Percentiles rank a stretch among this genome's conserved stretches.
These are phyloP conservation scores for Myxozyma neotropica DNA, from an alignment of 805 yeast genomes.

Conservation along the genomic window DNA sequence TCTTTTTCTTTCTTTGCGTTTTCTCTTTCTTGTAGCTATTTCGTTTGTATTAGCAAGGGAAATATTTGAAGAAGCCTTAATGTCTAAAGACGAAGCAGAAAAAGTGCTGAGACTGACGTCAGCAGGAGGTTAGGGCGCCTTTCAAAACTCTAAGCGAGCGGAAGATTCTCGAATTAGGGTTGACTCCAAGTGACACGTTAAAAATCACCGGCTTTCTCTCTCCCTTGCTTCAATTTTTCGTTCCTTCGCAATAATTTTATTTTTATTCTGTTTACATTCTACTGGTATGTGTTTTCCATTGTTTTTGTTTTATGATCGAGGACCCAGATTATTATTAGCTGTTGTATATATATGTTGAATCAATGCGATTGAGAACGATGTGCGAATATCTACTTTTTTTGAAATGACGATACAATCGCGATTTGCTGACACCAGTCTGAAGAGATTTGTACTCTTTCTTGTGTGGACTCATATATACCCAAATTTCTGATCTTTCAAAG, in stretches of 20 bases:
- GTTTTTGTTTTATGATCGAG: not conserved
- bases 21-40: no score
- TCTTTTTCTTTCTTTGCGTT: no score
- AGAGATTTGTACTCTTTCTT: conserved; percentile 34
- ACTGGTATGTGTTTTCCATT: no score
- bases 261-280: not conserved
- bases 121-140: no score
- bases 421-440: conserved; percentile 33
- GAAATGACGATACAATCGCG: conserved; percentile 21
- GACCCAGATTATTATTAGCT: no score
- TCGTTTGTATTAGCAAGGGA: no score
- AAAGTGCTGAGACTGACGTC: no score
- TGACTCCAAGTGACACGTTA: not conserved
- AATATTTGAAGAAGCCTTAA: no score
- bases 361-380: no score
- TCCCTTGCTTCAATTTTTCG: not conserved
- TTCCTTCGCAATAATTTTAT: not conserved
- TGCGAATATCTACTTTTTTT: not conserved
- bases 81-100: no score
- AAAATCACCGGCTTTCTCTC: not conserved
- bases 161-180: conserved; percentile 12
- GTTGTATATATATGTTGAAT: no score
- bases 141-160: not conserved
- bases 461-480: conserved; percentile 34
- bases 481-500: conserved; percentile 30